Evolutionary conservation across 768 basidiomycete genomes (phyloP).

Genomic region (Mycena crocata): DNA sequence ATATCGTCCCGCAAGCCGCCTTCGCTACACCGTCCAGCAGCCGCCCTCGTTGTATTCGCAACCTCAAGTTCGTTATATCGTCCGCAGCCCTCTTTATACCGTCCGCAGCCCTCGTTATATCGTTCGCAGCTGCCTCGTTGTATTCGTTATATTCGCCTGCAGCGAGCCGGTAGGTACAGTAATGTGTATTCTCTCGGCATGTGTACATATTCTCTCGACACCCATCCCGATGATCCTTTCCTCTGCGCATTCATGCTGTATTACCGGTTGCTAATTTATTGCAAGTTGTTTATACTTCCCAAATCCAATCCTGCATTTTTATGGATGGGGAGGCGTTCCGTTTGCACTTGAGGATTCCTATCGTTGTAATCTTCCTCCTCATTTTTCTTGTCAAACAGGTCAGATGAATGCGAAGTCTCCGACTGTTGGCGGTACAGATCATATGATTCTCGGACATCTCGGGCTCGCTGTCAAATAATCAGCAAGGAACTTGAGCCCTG

Average conservation of each 20-base stretch:
- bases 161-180: slow-evolving; percentile 34
- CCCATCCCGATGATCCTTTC: slow-evolving; percentile 18
- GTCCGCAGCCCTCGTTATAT: slow-evolving; percentile 27
- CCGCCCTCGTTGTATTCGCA: too few species aligned
- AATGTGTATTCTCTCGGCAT: slow-evolving; percentile 33
- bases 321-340: too few species aligned
- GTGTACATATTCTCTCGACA: slow-evolving; percentile 32
- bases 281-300: slow-evolving; percentile 24
- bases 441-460: too few species aligned
- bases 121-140: slow-evolving; percentile 14
- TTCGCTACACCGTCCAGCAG: slow-evolving; percentile 20
- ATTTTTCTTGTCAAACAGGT: too few species aligned
- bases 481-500: too few species aligned
- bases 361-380: too few species aligned
- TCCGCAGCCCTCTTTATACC: not conserved
- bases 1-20: not conserved
- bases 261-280: slow-evolving; percentile 34
- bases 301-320: slow-evolving; percentile 11
- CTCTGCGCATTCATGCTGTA: slow-evolving; percentile 31
- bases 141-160: too few species aligned
- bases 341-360: too few species aligned
- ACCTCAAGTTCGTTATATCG: too few species aligned
- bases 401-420: too few species aligned
- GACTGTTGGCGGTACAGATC: too few species aligned
- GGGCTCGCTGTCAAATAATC: too few species aligned